Evolutionary conservation across 75 land plant species (phyloP).

Genomic region (Cryptomeria japonica): DNA sequence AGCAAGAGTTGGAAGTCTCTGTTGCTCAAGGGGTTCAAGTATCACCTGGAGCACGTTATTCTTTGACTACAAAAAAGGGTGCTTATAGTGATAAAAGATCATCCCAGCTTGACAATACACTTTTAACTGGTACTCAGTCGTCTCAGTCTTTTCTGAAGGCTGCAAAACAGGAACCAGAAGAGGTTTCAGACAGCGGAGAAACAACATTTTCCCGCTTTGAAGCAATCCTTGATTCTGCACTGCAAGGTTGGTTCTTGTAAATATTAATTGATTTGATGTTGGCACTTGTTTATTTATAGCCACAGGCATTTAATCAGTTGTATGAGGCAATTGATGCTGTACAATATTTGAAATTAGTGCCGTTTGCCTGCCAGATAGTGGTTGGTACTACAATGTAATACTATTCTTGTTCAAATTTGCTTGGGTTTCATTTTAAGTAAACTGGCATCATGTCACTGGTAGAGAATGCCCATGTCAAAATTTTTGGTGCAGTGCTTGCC

Average conservation of each 20-base stretch:
- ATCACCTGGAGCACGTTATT: constrained; percentile 12
- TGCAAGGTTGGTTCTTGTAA: constrained; percentile 54
- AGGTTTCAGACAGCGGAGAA: constrained; percentile 59
- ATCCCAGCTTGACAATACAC: constrained; percentile 21
- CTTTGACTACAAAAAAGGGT: constrained; percentile 37
- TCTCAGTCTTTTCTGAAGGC: constrained; percentile 15
- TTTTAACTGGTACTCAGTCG: constrained; percentile 16
- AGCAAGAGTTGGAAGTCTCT: constrained; percentile 47
- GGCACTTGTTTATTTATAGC: not conserved
- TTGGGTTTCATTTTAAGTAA: not conserved
- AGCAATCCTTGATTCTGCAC: constrained; percentile 64
- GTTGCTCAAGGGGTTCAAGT: constrained; percentile 27
- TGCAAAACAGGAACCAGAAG: constrained; percentile 54
- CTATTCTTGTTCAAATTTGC: not conserved
- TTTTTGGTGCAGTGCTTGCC: not conserved
- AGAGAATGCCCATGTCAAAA: not conserved
- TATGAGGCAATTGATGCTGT: not conserved
- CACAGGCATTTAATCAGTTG: not conserved
- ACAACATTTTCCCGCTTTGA: constrained; percentile 72
- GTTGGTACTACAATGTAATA: not conserved
- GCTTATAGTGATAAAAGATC: constrained; percentile 11
- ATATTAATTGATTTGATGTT: not conserved
- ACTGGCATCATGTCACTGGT: not conserved
- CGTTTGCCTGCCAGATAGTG: not conserved
- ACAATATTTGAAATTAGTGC: not conserved